phyloP scores from a whole-genome alignment of 2,329 filamentous ascomycete species.

The Cytospora piceae region DNA sequence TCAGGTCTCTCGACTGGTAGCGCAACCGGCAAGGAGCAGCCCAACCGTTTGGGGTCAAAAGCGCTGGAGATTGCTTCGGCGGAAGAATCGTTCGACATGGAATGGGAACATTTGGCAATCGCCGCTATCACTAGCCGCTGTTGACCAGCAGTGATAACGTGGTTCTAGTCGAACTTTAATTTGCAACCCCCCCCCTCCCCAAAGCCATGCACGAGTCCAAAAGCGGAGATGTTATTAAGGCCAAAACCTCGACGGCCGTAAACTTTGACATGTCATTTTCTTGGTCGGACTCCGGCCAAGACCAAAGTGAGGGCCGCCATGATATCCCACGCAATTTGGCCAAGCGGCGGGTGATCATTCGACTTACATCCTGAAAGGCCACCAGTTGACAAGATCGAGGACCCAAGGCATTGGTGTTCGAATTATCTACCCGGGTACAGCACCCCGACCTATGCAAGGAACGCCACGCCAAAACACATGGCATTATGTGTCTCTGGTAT shows the following conservation, averaged over 20 bases:
- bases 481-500: neutral
- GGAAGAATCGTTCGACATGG: constrained; percentile 7
- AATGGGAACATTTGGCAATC: constrained; percentile 9
- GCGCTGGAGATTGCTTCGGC: constrained; percentile 2
- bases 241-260: neutral
- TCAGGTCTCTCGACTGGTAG: neutral
- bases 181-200: constrained; percentile 1
- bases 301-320: neutral
- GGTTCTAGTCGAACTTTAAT: neutral
- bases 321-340: neutral
- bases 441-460: constrained; percentile 7
- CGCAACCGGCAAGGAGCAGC: neutral
- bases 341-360: neutral
- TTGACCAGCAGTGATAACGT: constrained; percentile 8
- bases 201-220: constrained; percentile 15
- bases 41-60: neutral
- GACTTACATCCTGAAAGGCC: neutral
- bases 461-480: constrained; percentile 5
- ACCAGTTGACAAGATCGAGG: neutral
- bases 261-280: constrained; percentile 6
- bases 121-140: constrained; percentile 7
- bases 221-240: neutral
- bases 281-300: neutral
- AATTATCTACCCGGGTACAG: constrained; percentile 11
- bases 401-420: neutral